Evolutionary conservation across 108 stramenopile species (phyloP).

Genomic region (Fistulifera pelliculosa): DNA sequence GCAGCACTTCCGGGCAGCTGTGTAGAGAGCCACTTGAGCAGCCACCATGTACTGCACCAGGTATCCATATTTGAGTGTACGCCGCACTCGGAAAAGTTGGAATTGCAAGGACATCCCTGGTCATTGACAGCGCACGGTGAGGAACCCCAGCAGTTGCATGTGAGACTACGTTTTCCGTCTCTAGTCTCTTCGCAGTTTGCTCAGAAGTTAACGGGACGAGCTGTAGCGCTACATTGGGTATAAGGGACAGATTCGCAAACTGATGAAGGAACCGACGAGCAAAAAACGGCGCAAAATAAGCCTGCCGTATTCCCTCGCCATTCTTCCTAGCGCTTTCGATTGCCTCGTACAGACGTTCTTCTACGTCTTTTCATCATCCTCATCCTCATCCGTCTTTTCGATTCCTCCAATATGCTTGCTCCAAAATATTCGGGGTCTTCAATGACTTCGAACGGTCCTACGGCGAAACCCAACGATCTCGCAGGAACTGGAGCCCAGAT

Average conservation of each 20-base stretch:
- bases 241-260: slow-evolving; percentile 27
- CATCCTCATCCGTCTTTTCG: slow-evolving; percentile 14
- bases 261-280: slow-evolving; percentile 60
- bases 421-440: slow-evolving; percentile 81
- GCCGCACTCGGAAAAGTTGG: slow-evolving; percentile 70
- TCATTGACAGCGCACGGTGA: slow-evolving; percentile 72
- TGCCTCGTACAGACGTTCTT: slow-evolving; percentile 14
- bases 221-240: slow-evolving; percentile 22
- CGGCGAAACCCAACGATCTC: slow-evolving; percentile 73
- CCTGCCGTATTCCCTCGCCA: slow-evolving; percentile 80
- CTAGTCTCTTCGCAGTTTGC: slow-evolving; percentile 8
- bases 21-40: slow-evolving; percentile 54
- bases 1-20: slow-evolving; percentile 61
- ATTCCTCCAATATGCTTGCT: slow-evolving; percentile 4
- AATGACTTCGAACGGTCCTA: slow-evolving; percentile 67
- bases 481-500: slow-evolving; percentile 71
- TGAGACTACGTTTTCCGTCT: slow-evolving; percentile 37
- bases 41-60: slow-evolving; percentile 75
- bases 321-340: slow-evolving; percentile 31
- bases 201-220: slow-evolving; percentile 13
- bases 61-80: slow-evolving; percentile 85
- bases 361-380: slow-evolving; percentile 1
- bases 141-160: slow-evolving; percentile 65
- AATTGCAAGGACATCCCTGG: slow-evolving; percentile 73
- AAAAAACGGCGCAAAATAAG: slow-evolving; percentile 56